Evolutionary conservation across 2,329 filamentous ascomycete species (phyloP).

Genomic region (Fusarium tuaranense): DNA sequence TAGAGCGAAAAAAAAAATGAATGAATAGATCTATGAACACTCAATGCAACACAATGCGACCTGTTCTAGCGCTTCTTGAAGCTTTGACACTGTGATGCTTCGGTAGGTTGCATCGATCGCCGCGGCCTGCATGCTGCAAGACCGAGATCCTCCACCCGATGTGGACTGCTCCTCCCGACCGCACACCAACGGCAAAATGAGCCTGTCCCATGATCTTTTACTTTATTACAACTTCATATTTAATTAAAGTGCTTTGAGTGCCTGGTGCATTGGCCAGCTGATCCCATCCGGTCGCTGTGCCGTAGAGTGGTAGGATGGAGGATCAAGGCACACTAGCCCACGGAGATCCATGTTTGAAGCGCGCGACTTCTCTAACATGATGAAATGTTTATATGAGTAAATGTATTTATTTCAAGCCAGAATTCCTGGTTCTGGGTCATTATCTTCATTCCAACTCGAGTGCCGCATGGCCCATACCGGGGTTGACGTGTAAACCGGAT

Average conservation of each 20-base stretch:
- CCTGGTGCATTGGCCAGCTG: not conserved
- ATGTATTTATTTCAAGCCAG: no score
- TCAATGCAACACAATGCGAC: not conserved
- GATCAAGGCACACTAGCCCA: no score
- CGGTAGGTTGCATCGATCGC: not conserved
- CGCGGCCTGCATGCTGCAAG: not conserved
- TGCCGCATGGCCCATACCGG: not conserved
- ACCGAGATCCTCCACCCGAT: not conserved
- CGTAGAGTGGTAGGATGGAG: not conserved
- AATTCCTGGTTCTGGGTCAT: no score
- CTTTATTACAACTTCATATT: not conserved
- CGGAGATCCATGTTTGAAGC: no score
- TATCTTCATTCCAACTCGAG: no score
- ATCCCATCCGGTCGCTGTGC: not conserved
- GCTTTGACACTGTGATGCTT: not conserved
- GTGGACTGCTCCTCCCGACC: not conserved
- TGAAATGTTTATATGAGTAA: not conserved
- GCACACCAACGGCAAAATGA: not conserved
- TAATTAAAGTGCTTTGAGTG: not conserved
- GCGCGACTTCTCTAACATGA: not conserved
- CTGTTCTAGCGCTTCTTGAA: not conserved
- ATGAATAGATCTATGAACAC: not conserved
- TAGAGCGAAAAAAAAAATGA: slow-evolving; percentile 8
- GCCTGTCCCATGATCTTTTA: not conserved
- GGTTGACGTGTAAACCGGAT: not conserved